A percentile compares a stretch with the other conserved stretches of the same genome.
These are phyloP conservation scores for Leishmania tropica DNA, from an alignment of 208 protist genomes.

Conservation along the genomic window DNA sequence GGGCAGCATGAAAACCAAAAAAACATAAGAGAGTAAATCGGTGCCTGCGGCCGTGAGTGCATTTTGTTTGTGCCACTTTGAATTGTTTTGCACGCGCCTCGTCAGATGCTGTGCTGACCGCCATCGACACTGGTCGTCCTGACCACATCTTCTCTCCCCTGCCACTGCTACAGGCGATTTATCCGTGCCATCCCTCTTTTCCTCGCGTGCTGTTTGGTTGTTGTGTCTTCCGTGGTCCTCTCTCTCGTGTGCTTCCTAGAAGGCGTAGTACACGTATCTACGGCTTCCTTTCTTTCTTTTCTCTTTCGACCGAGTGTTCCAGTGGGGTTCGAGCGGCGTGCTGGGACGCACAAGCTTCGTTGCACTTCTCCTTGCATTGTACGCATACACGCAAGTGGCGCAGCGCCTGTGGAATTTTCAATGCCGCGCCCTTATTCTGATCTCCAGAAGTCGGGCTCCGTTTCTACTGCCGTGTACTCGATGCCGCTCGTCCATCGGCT, in stretches of 20 bases:
- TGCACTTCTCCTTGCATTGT: neutral
- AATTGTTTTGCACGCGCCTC: neutral
- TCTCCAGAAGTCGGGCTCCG: neutral
- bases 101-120: neutral
- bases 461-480: conserved; percentile 13
- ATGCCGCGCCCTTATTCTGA: neutral
- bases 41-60: too few relatives aligned
- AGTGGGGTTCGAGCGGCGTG: neutral
- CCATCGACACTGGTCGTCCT: neutral
- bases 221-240: neutral
- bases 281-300: neutral
- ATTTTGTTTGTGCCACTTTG: too few relatives aligned
- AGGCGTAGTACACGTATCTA: neutral
- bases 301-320: neutral
- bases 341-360: too few relatives aligned
- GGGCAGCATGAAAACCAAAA: too few relatives aligned
- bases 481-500: conserved; percentile 15
- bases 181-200: neutral
- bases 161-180: neutral
- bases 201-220: neutral
- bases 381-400: neutral
- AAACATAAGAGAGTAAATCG: too few relatives aligned
- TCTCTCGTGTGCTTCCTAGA: too few relatives aligned
- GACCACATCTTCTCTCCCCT: neutral
- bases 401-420: neutral